Evolutionary conservation across 495 filamentous ascomycete genomes (phyloP), one percentile per base, ranked within the genome.

Genomic region (Cercophora samala): DNA sequence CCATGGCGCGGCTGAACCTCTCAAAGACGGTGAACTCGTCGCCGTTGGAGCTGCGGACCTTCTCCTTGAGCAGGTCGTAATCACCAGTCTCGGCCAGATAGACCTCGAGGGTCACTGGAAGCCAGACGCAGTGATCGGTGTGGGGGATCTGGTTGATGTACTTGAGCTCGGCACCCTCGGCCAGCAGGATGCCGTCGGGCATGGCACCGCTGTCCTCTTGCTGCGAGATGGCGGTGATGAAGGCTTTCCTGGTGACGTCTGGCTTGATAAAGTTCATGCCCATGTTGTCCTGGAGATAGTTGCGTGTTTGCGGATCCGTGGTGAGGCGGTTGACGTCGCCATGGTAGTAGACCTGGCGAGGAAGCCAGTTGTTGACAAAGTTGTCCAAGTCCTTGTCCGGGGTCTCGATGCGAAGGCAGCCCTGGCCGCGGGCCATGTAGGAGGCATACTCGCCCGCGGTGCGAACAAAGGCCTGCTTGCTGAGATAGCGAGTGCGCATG

Each of bases 241-340:
- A 79, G 24, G 83, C 78, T 21, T 73, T 73, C 19, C 83, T 79
- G 56, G 83, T 68, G 15, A 84, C 81, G 1, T 78, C 70, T 1
- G 84, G 82, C 66, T 82, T 80, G 72, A 86, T 85, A 74, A 81
- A 86, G 67, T 80, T 82, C 84, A 86, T 86, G 65, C 84, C 84
- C 84, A 86, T 85, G 72, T 84, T 85, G 76, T 86, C 84, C 66
- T 86, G 84, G 23, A 86, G 70, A 71, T 85, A 86, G 71, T 86
- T 86, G 23, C 84, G 81, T 19, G 84, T 86, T 70, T 86, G 84
- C 51, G 84, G 84, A 67, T 86, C 84, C 0, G 84, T 85, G 37
- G 83, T 85, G 61, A 86, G 69, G n/a, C 84, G 83, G 71, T 86
- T 86, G 63, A 84, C 81, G 63, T 84, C 82, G 66, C 84, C 84